Base-by-base conservation (phyloP, 2,329 filamentous ascomycete species). In the Colletotrichum kahawae region DNA sequence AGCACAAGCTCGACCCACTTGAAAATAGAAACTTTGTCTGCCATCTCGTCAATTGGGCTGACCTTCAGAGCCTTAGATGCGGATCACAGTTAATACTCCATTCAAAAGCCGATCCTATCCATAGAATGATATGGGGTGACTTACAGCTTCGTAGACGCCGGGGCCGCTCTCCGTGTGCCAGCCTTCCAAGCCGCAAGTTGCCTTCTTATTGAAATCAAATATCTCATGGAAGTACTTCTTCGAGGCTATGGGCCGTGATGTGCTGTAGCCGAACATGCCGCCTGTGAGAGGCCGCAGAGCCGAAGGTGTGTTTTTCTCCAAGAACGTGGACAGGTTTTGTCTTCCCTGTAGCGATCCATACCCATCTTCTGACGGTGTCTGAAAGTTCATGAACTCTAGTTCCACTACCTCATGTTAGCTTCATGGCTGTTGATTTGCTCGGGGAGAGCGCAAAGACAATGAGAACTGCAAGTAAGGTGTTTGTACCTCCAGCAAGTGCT, bases 401-500 rank as follows among this genome's bases (percentile, higher is more conserved):
- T 56, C 51, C 21, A 56, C 51, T 56, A 6, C 21, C 16, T 7
- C 13, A 27, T 13, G 51, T 56, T 7, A 56, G 51, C 0, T 24
- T 5, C 21, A 3, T 24, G 51, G 21, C 14, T 56, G 1, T 4
- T 7, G 4, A 13, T 3, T 9, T 1, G 0, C 21, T 56, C 4
- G 1, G 7, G 12, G 7, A 56, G 0, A 9, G 21, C 38, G 18
- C 3, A 43, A 43, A 18, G 38, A n/a, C 18, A 48, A n/a, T 21
- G 9, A 0, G 10, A 2, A 9, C 5, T 2, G 9, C 0, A 3
- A 31, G 29, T 7, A 48, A n/a, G 18, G 1, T 7, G 3, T 56
- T 1, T 18, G 13, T 56, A 56, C 51, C 51, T 56, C 51, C 51
- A 4, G 51, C 51, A 56, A 95, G 93, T 7, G 94, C 94, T 59